phyloP scores from a whole-genome alignment of 495 filamentous ascomycete species.

The Xeromyces bisporus region DNA sequence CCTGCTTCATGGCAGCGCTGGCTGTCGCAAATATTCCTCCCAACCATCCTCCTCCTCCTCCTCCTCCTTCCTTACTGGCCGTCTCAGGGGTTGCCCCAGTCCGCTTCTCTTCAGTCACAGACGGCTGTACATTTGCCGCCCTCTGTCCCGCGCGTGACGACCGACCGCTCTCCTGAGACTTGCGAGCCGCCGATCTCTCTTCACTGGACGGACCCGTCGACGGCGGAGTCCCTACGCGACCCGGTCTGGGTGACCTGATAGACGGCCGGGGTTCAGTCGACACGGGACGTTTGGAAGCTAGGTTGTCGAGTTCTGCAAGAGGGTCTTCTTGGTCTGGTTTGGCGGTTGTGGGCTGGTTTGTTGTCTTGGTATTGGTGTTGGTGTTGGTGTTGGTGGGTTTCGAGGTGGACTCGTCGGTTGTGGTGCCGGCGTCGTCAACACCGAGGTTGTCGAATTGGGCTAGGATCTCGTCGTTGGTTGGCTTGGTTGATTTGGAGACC shows the following conservation, averaged over 20 bases:
- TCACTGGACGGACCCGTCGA: slow-evolving; percentile 40
- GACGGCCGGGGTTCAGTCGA: slow-evolving; percentile 36
- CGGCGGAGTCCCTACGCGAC: slow-evolving; percentile 38
- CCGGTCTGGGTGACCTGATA: slow-evolving; percentile 39
- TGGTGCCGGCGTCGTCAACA: too few relatives aligned
- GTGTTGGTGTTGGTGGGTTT: slow-evolving; percentile 23
- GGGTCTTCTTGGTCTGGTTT: slow-evolving; percentile 47
- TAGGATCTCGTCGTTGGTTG: slow-evolving; percentile 63
- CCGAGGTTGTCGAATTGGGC: slow-evolving; percentile 66
- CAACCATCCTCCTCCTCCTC: slow-evolving; percentile 71
- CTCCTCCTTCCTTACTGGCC: slow-evolving; percentile 14
- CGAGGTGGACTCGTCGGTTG: slow-evolving; percentile 15
- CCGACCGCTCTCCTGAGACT: slow-evolving; percentile 56
- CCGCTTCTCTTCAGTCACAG: slow-evolving; percentile 13
- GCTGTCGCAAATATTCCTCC: slow-evolving; percentile 58
- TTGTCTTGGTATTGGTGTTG: slow-evolving; percentile 13
- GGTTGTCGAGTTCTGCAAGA: slow-evolving; percentile 71
- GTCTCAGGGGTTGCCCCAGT: slow-evolving; percentile 2
- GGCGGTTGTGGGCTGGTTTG: slow-evolving; percentile 17
- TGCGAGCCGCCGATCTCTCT: slow-evolving; percentile 42
- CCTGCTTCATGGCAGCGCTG: slow-evolving; percentile 76
- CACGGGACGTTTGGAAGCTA: slow-evolving; percentile 48
- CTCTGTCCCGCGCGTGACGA: slow-evolving; percentile 44
- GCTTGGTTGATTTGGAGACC: slow-evolving; percentile 34
- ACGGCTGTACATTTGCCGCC: slow-evolving; percentile 22